phyloP scores from a whole-genome alignment of 495 filamentous ascomycete species.

The Apiosordaria backusii region DNA sequence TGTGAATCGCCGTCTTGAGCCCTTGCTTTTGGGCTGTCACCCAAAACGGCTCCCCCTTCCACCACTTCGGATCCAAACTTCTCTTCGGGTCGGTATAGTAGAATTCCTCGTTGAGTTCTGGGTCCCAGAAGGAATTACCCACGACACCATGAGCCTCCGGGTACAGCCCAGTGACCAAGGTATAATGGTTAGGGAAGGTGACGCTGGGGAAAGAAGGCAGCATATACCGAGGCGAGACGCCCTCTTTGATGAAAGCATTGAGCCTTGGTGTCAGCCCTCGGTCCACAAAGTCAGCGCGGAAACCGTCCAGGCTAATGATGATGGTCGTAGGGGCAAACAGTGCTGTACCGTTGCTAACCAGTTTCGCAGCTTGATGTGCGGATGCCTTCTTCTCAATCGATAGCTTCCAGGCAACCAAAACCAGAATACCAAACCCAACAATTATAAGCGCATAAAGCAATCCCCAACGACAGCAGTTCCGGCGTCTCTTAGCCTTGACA shows the following conservation, averaged over 20 bases:
- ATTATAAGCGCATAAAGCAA: conserved; percentile 52
- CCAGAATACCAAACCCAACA: conserved; percentile 49
- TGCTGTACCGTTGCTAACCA: conserved; percentile 77
- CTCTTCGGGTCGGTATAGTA: conserved; percentile 71
- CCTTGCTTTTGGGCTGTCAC: conserved; percentile 78
- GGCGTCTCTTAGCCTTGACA: conserved; percentile 41
- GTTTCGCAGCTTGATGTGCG: conserved; percentile 8
- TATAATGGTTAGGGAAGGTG: conserved; percentile 98
- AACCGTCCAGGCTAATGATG: conserved; percentile 90
- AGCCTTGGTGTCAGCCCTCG: conserved; percentile 80
- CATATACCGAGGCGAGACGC: conserved; percentile 89
- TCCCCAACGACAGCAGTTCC: conserved; percentile 48
- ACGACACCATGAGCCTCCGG: conserved; percentile 93
- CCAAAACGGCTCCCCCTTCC: conserved; percentile 91
- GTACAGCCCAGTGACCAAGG: conserved; percentile 85
- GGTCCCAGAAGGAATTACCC: conserved; percentile 93
- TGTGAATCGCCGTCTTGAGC: conserved; percentile 78
- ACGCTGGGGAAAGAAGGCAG: conserved; percentile 90
- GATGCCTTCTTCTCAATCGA: conserved; percentile 36
- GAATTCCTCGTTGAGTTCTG: conserved; percentile 70
- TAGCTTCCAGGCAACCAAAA: conserved; percentile 49
- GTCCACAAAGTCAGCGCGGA: conserved; percentile 91
- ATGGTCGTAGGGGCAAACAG: conserved; percentile 88
- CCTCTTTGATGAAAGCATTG: conserved; percentile 71
- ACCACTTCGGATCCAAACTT: conserved; percentile 84